Conservation (phyloP, 345 rosid genomes). For the Ailanthus altissimus region DNA sequence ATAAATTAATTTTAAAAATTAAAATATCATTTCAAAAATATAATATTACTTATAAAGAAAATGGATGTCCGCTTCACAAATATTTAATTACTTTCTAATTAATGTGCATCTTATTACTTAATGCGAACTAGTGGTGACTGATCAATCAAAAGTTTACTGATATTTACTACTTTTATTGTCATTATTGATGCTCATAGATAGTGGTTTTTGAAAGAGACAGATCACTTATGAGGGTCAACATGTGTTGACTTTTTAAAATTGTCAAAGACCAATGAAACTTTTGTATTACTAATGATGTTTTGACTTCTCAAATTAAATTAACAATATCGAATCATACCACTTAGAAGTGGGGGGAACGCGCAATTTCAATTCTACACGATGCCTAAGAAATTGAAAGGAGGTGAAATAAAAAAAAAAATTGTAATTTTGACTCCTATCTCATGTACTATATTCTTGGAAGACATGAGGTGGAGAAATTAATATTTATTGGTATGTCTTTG, state of each 20-base stretch:
- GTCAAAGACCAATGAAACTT: neutral
- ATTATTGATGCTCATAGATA: no score
- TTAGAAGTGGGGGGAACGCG: constrained; percentile 2
- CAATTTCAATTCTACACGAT: neutral
- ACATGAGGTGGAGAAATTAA: no score
- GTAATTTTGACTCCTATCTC: neutral
- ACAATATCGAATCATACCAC: constrained; percentile 1
- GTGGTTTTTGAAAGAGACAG: neutral
- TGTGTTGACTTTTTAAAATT: neutral
- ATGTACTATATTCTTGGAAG: no score
- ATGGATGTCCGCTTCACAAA: neutral
- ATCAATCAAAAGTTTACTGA: neutral
- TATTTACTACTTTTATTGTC: neutral
- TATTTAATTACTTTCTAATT: neutral
- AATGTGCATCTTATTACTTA: neutral
- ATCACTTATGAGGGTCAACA: neutral
- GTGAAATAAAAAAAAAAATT: neutral
- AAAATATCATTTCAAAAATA: no score
- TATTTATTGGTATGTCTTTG: no score
- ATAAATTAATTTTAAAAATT: no score
- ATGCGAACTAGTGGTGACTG: neutral
- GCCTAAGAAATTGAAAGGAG: neutral
- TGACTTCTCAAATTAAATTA: neutral
- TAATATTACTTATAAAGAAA: no score
- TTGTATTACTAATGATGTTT: neutral